Conservation (phyloP, 306 rosid species). For the Arachis hypogaea region DNA sequence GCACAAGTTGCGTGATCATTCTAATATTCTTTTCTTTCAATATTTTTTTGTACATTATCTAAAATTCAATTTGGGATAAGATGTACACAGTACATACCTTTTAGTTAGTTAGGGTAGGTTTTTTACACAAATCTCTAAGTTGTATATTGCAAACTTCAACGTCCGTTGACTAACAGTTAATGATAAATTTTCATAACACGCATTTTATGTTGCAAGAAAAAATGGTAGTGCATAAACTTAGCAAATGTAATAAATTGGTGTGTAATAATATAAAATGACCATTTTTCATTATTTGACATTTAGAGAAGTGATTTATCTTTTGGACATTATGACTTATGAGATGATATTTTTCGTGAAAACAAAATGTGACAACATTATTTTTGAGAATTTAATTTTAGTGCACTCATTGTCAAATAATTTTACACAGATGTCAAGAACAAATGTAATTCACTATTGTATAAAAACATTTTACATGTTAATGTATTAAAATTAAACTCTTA, state of each 20-base stretch:
- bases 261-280: neutral
- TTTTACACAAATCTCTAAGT: neutral
- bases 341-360: too few relatives aligned
- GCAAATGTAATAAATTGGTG: neutral
- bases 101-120: neutral
- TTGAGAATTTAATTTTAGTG: too few relatives aligned
- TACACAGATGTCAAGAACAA: too few relatives aligned
- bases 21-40: neutral
- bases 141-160: neutral
- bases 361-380: too few relatives aligned
- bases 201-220: neutral
- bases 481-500: too few relatives aligned
- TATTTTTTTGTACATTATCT: neutral
- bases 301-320: neutral
- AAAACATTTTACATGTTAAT: too few relatives aligned
- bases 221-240: neutral
- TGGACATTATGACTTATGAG: too few relatives aligned
- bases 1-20: neutral
- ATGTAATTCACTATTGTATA: too few relatives aligned
- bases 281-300: constrained; percentile 8
- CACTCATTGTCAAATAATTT: too few relatives aligned
- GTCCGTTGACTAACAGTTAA: neutral
- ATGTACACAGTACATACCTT: too few relatives aligned
- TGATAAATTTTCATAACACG: too few relatives aligned
- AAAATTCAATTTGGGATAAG: neutral